Conservation (phyloP, 495 filamentous ascomycete genomes). For the Clavariopsis aquatica region DNA sequence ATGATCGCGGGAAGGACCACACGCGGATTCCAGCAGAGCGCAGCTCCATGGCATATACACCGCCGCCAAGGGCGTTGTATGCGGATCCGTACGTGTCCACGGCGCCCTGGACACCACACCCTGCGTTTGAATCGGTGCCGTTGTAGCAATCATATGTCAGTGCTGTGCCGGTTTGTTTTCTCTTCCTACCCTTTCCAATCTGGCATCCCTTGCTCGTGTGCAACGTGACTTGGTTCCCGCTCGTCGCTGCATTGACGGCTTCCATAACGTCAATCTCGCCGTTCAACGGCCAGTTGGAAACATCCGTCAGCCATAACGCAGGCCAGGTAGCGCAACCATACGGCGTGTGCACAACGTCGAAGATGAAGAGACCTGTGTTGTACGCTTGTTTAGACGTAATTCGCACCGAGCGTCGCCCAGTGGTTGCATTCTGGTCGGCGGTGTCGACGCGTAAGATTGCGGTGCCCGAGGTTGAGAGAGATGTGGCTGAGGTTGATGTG, state of each 20-base stretch:
- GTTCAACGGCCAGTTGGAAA: constrained; percentile 43
- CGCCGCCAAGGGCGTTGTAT: constrained; percentile 40
- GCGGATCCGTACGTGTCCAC: constrained; percentile 24
- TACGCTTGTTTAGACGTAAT: constrained; percentile 44
- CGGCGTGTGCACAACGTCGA: constrained; percentile 46
- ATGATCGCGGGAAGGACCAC: constrained; percentile 38
- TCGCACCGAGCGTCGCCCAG: constrained; percentile 44
- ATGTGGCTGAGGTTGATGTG: constrained; percentile 40
- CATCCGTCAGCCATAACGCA: constrained; percentile 44
- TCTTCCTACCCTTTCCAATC: constrained; percentile 49
- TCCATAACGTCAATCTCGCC: constrained; percentile 47
- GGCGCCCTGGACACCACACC: constrained; percentile 37
- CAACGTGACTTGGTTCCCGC: constrained; percentile 45
- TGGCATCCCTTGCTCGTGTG: constrained; percentile 41
- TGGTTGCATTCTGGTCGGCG: constrained; percentile 41
- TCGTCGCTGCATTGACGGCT: constrained; percentile 32
- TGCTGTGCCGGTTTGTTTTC: constrained; percentile 34
- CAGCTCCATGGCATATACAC: constrained; percentile 39
- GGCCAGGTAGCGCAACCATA: constrained; percentile 48
- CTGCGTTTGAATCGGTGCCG: constrained; percentile 33
- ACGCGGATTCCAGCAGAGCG: constrained; percentile 34
- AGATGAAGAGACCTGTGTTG: constrained; percentile 42
- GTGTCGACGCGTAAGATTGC: constrained; percentile 58
- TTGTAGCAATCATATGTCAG: constrained; percentile 37
- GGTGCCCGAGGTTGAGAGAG: constrained; percentile 42